Conservation (phyloP, 768 basidiomycete genomes). For the Hirschioporus abietinus region DNA sequence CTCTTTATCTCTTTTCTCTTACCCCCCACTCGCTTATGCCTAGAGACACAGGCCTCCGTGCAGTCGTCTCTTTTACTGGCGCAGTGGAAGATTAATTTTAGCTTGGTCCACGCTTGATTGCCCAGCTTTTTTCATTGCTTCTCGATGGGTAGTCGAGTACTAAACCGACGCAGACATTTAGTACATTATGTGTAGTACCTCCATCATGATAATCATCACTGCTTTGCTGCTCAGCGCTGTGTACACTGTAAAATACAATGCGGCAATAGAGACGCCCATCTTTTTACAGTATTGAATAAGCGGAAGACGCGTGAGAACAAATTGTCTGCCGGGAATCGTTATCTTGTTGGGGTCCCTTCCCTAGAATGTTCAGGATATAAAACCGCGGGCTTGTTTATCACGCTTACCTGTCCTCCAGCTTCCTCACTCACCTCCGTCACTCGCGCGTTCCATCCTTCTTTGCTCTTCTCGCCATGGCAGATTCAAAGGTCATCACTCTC, state of each 20-base stretch:
- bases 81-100: constrained; percentile 55
- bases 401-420: not conserved
- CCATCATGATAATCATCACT: not conserved
- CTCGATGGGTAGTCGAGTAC: constrained; percentile 69
- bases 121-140: constrained; percentile 37
- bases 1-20: constrained; percentile 14
- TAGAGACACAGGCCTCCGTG: constrained; percentile 68
- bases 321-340: not conserved
- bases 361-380: not conserved
- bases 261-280: not conserved
- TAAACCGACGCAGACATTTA: constrained; percentile 54
- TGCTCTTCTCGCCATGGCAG: not conserved
- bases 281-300: not conserved
- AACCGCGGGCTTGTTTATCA: not conserved
- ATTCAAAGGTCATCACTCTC: constrained; percentile 51
- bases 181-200: not conserved
- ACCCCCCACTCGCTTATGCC: constrained; percentile 62
- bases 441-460: not conserved
- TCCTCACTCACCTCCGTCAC: constrained; percentile 4
- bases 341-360: not conserved
- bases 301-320: not conserved
- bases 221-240: not conserved
- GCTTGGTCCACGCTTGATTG: constrained; percentile 78
- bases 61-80: constrained; percentile 79
- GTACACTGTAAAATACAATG: not conserved